A percentile compares a stretch with the other conserved stretches of the same genome.
phyloP scores from a whole-genome alignment of 352 stramenopile genomes.

The Pythium oligandrum region DNA sequence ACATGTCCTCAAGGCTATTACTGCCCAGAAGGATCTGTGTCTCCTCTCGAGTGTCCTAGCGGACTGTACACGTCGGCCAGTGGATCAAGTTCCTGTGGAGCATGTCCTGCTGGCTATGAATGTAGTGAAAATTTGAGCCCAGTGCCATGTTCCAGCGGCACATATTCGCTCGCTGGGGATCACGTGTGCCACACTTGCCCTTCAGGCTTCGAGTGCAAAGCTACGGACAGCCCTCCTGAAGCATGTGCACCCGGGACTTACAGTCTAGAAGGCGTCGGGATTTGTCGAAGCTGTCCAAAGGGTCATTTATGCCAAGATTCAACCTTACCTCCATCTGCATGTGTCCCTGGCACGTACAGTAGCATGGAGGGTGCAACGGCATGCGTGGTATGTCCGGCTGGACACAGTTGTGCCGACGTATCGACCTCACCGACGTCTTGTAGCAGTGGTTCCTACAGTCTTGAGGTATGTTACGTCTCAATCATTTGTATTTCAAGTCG shows the following conservation, averaged over 20 bases:
- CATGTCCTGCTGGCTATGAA: constrained; percentile 36
- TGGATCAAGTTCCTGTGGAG: constrained; percentile 23
- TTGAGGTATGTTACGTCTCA: constrained; percentile 15
- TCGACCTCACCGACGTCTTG: constrained; percentile 33
- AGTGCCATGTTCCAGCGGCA: constrained; percentile 23
- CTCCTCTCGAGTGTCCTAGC: constrained; percentile 24
- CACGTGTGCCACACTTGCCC: constrained; percentile 35
- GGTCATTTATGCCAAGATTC: constrained; percentile 16
- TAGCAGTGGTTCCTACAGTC: constrained; percentile 37
- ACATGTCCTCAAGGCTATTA: constrained; percentile 45
- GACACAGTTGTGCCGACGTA: constrained; percentile 49
- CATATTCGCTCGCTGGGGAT: constrained; percentile 39
- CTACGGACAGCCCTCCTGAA: background rate
- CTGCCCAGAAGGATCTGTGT: constrained; percentile 27
- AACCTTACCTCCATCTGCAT: constrained; percentile 1
- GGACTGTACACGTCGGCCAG: constrained; percentile 28
- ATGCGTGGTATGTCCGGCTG: constrained; percentile 31
- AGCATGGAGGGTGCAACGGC: constrained; percentile 16
- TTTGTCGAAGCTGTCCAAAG: constrained; percentile 32
- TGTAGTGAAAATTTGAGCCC: constrained; percentile 10
- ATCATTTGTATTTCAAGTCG: no score
- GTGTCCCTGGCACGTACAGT: constrained; percentile 12
- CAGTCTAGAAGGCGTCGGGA: constrained; percentile 19
- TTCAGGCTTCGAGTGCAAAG: constrained; percentile 33
- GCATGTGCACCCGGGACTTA: constrained; percentile 21